Evolutionary conservation across 2,329 filamentous ascomycete genomes (phyloP), one percentile per base, ranked within the genome.

Genomic region (Tolypocladium pustulatum): DNA sequence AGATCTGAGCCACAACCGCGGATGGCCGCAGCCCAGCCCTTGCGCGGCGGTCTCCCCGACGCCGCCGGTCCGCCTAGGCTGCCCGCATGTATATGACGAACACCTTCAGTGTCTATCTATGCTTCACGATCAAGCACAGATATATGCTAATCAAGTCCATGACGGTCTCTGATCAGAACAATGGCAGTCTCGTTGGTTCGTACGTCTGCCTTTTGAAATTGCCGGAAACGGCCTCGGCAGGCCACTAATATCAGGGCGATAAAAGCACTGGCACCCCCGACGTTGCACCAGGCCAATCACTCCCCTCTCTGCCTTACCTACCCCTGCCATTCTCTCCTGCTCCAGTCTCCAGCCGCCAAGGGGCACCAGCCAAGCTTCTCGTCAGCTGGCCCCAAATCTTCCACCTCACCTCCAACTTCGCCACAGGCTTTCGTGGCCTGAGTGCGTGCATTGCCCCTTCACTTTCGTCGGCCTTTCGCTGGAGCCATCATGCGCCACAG

Each of bases 351-450:
- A 22, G 30, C 30, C 30, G 30, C 49, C 49, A 53, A 53, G 49
- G 49, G 49, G 30, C 30, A 13, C 49, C 10, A 36, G 10, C 38
- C 49, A 36, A 52, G 53, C 53, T 37, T 30, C 54, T 15, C 30
- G 54, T 55, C 54, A 32, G 37, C 37, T 55, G 36, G 38, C 40
- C 17, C 30, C 49, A 55, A 58, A 32, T 40, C 54, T 55, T 55
- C 17, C 54, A 43, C 22, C 25, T 32, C 38, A 37, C 38, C 22
- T 54, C 34, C 59, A 59, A 62, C 61, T 65, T 61, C 62, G 64
- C 64, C 64, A 64, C 64, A 54, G 56, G 59, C 52, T 51, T 60
- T 65, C 63, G 64, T 62, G 64, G 62, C 62, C 64, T 55, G 17
- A 20, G 40, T 59, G 32, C 46, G 54, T 59, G 49, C 52, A 60